Base-by-base conservation (phyloP, 768 basidiomycete genomes). In the Chalciporus piperatus region DNA sequence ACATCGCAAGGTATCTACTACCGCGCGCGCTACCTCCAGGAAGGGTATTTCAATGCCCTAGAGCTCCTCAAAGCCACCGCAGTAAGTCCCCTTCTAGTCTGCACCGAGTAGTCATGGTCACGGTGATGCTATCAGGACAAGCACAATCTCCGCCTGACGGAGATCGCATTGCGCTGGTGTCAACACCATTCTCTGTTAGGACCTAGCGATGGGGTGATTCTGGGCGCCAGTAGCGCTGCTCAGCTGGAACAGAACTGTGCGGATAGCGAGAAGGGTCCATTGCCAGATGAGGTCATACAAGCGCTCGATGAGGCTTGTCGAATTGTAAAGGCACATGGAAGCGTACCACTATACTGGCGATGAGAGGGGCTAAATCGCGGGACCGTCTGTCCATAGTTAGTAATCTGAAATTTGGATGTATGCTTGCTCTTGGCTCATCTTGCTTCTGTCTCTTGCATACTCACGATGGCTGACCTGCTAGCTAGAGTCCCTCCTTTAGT, bases 191-290 rank as follows among this genome's bases (percentile, higher is more conserved):
- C 35, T 12, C 57, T 41, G 3, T 53, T 74, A 40, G 56, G 44
- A 17, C 62, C 69, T 1, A 42, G 46, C 16, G 72, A 74, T 48
- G 72, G 70, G 8, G 58, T 73, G 32, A 69, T 72, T 38, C 49
- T 72, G 14, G 72, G 72, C 1, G 70, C 71, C 28, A 66, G 65
- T 52, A 69, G 63, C 30, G 60, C 56, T 14, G 59, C 55, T 37
- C 72, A 74, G 53, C 51, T 72, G 23, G 60, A 69, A 46, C 58
- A 60, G 50, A 72, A 71, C 48, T 54, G 66, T 23, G 51, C 50
- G 30, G 65, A 70, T 44, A 60, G 61, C 50, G 75, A 75, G 65
- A 74, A 75, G 59, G 74, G 74, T 0, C 75, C 76, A 6, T 59
- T 76, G 27, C 73, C 75, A 3, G 70, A 76, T n/a, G 73, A 73